Percentiles rank a stretch among this genome's conserved stretches.
phyloP scores from a whole-genome alignment of 139 green algal species.

The Mychonastes homosphaera region DNA sequence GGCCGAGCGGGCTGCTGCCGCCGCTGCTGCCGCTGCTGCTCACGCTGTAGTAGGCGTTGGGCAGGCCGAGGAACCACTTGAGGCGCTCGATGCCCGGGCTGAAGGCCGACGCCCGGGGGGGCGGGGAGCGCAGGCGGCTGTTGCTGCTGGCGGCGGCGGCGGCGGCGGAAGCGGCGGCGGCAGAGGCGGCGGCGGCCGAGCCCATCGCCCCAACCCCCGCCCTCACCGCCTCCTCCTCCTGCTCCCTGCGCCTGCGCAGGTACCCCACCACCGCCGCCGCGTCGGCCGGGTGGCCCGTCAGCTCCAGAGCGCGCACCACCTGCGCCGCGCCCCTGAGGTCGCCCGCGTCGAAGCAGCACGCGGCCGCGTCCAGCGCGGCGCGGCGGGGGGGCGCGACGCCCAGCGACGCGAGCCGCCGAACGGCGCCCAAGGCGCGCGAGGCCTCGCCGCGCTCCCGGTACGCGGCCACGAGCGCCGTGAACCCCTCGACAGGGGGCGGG shows the following conservation, averaged over 20 bases:
- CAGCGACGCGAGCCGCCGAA: slow-evolving; percentile 37
- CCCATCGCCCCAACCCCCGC: too few relatives aligned
- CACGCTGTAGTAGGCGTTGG: slow-evolving; percentile 64
- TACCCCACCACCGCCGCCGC: slow-evolving; percentile 2
- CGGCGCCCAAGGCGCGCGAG: not conserved
- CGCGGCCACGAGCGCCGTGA: slow-evolving; percentile 27
- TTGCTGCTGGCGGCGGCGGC: not conserved
- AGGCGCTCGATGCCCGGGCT: slow-evolving; percentile 44
- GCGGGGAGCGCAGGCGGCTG: too few relatives aligned
- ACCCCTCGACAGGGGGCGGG: slow-evolving; percentile 31
- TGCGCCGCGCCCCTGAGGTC: slow-evolving; percentile 38
- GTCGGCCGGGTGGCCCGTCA: slow-evolving; percentile 27
- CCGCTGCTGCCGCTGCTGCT: too few relatives aligned
- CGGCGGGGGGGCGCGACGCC: slow-evolving; percentile 37
- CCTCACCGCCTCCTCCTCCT: too few relatives aligned
- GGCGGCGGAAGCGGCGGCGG: too few relatives aligned
- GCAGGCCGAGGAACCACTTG: slow-evolving; percentile 65
- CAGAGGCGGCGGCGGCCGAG: not conserved
- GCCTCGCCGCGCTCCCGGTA: slow-evolving; percentile 5
- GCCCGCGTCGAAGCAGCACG: slow-evolving; percentile 22
- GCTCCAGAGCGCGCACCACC: slow-evolving; percentile 47
- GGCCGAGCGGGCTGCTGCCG: too few relatives aligned
- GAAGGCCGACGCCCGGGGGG: too few relatives aligned
- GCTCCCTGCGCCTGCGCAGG: not conserved
- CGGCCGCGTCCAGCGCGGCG: slow-evolving; percentile 47